Percentiles rank a stretch among this genome's conserved stretches.
Conservation (phyloP, 306 rosid species). For the Acmispon strigosus region DNA sequence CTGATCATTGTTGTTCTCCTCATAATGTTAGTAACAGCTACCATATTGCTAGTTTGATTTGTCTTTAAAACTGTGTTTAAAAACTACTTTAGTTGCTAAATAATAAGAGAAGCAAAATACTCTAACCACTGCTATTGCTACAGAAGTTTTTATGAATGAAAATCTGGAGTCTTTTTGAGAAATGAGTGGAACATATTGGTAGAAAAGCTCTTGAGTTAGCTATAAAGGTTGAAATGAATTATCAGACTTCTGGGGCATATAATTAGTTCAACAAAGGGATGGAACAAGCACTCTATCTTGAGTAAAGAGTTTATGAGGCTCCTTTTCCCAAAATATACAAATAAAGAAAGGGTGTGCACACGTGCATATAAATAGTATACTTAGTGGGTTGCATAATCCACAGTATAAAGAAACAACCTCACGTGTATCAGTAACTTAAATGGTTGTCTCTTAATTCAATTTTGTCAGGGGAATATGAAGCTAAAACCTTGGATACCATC, state of each 20-base stretch:
- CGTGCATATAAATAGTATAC: slow-evolving; percentile 37
- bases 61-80: background rate
- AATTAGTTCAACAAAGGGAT: background rate
- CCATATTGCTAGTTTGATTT: background rate
- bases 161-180: no score
- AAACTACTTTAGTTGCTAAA: background rate
- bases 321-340: slow-evolving; percentile 18
- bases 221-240: background rate
- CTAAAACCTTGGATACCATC: slow-evolving; percentile 62
- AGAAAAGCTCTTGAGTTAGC: no score
- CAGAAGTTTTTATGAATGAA: no score
- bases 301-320: slow-evolving; percentile 3
- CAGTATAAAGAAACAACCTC: slow-evolving; percentile 30
- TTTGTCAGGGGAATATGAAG: slow-evolving; percentile 54
- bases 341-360: slow-evolving; percentile 39
- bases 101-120: background rate
- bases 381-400: slow-evolving; percentile 27
- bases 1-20: background rate
- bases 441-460: slow-evolving; percentile 45
- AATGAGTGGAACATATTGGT: no score
- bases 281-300: slow-evolving; percentile 16
- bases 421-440: slow-evolving; percentile 53
- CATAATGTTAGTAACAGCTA: background rate
- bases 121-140: background rate
- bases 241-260: background rate